A percentile compares a stretch with the other conserved stretches of the same genome.
These are phyloP conservation scores for Tulasnella calospora DNA, from an alignment of 768 basidiomycete species.

Conservation along the genomic window DNA sequence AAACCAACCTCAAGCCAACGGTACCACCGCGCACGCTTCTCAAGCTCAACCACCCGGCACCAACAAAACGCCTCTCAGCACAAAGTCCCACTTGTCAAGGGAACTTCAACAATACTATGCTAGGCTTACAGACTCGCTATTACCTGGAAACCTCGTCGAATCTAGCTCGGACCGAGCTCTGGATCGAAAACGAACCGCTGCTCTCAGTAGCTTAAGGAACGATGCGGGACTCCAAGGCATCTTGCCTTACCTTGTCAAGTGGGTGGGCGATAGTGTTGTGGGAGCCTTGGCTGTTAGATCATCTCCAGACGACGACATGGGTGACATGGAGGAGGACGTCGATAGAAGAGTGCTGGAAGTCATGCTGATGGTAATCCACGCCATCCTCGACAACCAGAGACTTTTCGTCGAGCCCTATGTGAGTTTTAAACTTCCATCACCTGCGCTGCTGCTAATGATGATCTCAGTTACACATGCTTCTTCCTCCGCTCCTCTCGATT, in stretches of 20 bases:
- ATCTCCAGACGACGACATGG: conserved; percentile 35
- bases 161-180: conserved; percentile 39
- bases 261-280: conserved; percentile 87
- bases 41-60: conserved; percentile 29
- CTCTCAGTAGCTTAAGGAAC: conserved; percentile 78
- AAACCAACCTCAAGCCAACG: conserved; percentile 28
- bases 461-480: conserved; percentile 86
- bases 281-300: conserved; percentile 42
- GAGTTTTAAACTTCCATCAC: not conserved
- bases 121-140: conserved; percentile 76
- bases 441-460: not conserved
- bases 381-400: conserved; percentile 77
- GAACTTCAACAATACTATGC: conserved; percentile 95
- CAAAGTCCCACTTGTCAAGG: conserved; percentile 54
- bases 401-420: conserved; percentile 67
- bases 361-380: conserved; percentile 76
- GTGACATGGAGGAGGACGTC: conserved; percentile 48
- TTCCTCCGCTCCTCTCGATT: conserved; percentile 87
- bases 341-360: conserved; percentile 74
- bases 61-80: conserved; percentile 19
- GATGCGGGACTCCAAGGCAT: conserved; percentile 91
- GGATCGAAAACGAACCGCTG: conserved; percentile 72
- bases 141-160: conserved; percentile 43
- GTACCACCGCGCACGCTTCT: not conserved
- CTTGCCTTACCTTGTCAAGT: conserved; percentile 87